These are phyloP conservation scores for Clarireedia homoeocarpa DNA, from an alignment of 2,329 filamentous ascomycete genomes.

Conservation along the genomic window DNA sequence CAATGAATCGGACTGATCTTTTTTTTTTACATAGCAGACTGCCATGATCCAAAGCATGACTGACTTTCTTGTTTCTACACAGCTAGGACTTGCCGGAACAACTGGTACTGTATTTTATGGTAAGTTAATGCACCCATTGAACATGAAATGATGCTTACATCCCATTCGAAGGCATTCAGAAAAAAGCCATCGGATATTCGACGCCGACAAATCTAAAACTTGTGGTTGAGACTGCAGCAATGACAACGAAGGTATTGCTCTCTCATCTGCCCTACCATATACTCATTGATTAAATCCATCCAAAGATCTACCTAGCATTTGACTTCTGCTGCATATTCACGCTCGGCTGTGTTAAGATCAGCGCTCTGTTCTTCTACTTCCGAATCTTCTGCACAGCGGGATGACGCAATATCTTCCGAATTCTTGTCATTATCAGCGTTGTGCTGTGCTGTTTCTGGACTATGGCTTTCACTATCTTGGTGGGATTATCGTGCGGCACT, in stretches of 20 bases:
- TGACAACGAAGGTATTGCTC: neutral
- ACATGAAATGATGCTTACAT: neutral
- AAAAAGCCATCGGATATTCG: neutral
- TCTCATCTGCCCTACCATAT: neutral
- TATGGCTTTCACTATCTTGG: neutral
- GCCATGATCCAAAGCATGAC: neutral
- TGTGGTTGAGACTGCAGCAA: neutral
- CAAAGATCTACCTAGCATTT: neutral
- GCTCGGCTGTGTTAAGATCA: slow-evolving; percentile 1
- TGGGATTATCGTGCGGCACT: neutral
- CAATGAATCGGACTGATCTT: neutral
- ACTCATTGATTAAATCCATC: neutral
- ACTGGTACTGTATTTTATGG: neutral
- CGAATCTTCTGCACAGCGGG: slow-evolving; percentile 1
- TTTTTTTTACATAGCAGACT: neutral
- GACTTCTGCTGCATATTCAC: neutral
- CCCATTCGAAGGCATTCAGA: neutral
- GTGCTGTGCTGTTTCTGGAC: neutral
- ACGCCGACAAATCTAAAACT: neutral
- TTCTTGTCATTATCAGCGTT: neutral
- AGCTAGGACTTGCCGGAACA: neutral
- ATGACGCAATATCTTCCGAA: neutral
- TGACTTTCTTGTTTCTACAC: neutral
- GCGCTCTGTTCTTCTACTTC: slow-evolving; percentile 3
- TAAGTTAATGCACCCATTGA: neutral